Base-by-base conservation (phyloP, 805 yeast genomes). In the Cyberlindnera galapagoensis region DNA sequence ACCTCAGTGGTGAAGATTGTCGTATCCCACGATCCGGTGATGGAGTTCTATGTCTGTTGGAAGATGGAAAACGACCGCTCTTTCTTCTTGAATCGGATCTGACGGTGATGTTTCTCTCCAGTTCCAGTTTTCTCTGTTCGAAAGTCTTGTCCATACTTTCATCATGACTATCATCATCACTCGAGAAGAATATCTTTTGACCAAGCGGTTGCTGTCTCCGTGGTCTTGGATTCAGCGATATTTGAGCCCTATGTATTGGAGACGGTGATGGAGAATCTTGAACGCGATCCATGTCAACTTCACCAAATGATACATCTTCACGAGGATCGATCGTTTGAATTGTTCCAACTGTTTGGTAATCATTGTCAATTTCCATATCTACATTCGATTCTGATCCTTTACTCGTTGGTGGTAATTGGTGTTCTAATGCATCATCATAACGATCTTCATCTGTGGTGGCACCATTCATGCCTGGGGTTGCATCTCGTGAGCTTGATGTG, bases 361-460 rank as follows among this genome's bases (percentile, higher is more conserved):
- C 54, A 18, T 48, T 56, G 17, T 54, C 56, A 24, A 55, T 50
- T 21, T 54, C 65, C 48, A 53, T 47, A 20, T 21, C 25, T 8
- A 16, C 18, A 35, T 59, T 45, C 11, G 35, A 41, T 13, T 35
- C 39, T 10, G 39, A 42, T 26, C 42, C 40, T 19, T 34, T 38
- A 27, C 25, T 28, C 28, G 21, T 31, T 9, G 9, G 24, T 6
- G 31, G 24, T 26, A 31, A 39, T 15, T 39, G 48, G n/a, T 40
- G 30, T 22, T 47, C 51, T 33, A 35, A 24, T 1, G 51, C 49
- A 36, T 47, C 52, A 11, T 41, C 43, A 27, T 33, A 31, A 12
- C 38, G 49, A 34, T 41, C 44, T 6, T 43, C 54, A 10, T 46
- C 50, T n/a, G n/a, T n/a, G n/a, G n/a, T n/a, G n/a, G n/a, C n/a